Evolutionary conservation across 2,329 filamentous ascomycete species (phyloP), one percentile per base, ranked within the genome.

Genomic region (Fusarium anguioides): DNA sequence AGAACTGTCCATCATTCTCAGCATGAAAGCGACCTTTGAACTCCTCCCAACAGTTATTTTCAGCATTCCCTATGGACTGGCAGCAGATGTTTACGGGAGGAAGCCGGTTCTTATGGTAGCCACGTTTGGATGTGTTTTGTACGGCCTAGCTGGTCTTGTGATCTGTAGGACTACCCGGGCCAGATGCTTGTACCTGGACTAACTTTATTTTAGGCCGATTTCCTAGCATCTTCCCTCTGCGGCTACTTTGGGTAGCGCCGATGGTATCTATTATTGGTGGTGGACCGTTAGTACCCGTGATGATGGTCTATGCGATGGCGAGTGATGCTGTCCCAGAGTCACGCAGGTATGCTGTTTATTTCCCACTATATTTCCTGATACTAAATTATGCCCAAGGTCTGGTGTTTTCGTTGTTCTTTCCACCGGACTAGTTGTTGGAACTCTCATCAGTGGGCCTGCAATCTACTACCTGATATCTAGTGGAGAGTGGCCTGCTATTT

Each of bases 261-360:
- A 24, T 51, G 8, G 17, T 42, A 9, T 51, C 29, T 3, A 26
- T 42, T n/a, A 11, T 51, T 9, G 48, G 48, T 8, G 48, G 48
- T 4, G 48, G 48, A 4, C 48, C 48, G 11, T 33, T 51, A 18
- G 48, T 51, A 20, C 48, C 37, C 20, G 48, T 51, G 12, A 51
- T 51, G 48, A 51, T 42, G 37, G 23, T 51, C 8, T 51, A 51
- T 6, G 48, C 48, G 10, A 51, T 51, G 48, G 48, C 37, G 17
- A 42, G 37, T 4, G 48, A 51, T 23, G 27, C 29, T 17, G 48
- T 51, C 2, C 27, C 48, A 4, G 48, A 51, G 27, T 51, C 48
- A 21, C 48, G 48, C 12, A 42, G 48, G 48, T 48, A 48, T 18
- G n/a, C 4, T 8, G 20, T 17, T 8, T n/a, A 33, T n/a, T 33